Evolutionary conservation across 2,329 filamentous ascomycete genomes (phyloP), one percentile per base, ranked within the genome.

Genomic region (Sporothrix pallida): DNA sequence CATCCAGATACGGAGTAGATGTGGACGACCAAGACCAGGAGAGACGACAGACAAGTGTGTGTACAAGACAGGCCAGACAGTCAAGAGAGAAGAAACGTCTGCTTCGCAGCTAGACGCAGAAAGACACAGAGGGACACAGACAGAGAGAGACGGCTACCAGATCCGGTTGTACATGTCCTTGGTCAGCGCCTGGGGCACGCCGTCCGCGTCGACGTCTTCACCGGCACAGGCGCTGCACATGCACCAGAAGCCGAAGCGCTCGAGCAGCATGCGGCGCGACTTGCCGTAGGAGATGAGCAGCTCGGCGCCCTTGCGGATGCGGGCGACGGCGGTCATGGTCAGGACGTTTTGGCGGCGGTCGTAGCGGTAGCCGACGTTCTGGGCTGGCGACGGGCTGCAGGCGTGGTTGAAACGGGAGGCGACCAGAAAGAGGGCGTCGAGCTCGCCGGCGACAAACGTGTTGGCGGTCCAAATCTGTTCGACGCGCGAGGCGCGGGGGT

Each of bases 321-420:
- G 54, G 37, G 31, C 37, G 17, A 71, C 23, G 1, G 85, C 81
- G 1, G 79, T 80, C 74, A 89, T 81, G 0, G 81, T 78, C 48
- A 90, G 83, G 2, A 80, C 78, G 7, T 80, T 75, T 0, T 76
- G 73, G 0, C 72, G 56, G 0, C 69, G 6, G 70, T 86, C 82
- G 76, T 83, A 88, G 0, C 65, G 76, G 77, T 86, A 89, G 1
- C 80, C 76, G 37, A 88, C 78, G 60, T 84, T 87, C 72, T 82
- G 78, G 2, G 76, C 78, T 0, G 83, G 81, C 1, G 67, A 54
- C 4, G 8, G 15, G 46, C 76, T 74, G 77, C 88, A 90, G 0
- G 87, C 84, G 77, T 90, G 88, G 77, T 90, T 90, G 80, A 90
- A 89, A 2, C 88, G 83, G 0, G 87, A 85, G 0, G 85, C 86